Base-by-base conservation (phyloP, 805 yeast species). In the Lachancea fermentati region DNA sequence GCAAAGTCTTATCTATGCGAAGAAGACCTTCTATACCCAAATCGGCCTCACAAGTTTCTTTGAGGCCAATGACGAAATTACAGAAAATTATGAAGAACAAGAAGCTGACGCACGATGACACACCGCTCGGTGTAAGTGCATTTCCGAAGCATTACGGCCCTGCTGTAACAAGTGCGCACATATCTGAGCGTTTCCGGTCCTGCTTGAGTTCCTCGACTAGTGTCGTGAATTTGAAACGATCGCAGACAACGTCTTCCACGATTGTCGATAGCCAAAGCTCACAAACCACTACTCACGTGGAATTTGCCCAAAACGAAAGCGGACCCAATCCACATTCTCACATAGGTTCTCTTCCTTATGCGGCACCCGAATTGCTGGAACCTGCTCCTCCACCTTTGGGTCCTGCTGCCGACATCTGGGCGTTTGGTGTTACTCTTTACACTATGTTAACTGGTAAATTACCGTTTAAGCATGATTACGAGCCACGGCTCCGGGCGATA, bases 301-400 rank as follows among this genome's bases (percentile, higher is more conserved):
- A 24, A 12, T 24, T 24, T 24, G 50, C 45, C 7, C 50, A n/a
- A n/a, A n/a, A n/a, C n/a, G n/a, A n/a, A n/a, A n/a, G n/a, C n/a
- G n/a, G n/a, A n/a, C n/a, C 53, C 9, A 50, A 46, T 32, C 85
- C 85, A 1, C 83, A 79, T 55, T 65, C 77, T 16, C 82, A 81
- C 50, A 84, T 86, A 36, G 97, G 97, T 0, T 88, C 96, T 1
- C 67, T 89, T 24, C 96, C 97, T 0, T 89, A 87, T 58, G 95
- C 96, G 0, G 76, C 95, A 0, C 97, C 97, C 0, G 96, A 89
- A 57, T 68, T 87, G 13, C 28, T 45, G 30, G 65, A 68, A 30
- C 81, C 84, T 1, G 69, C 70, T 32, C 85, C 87, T 66, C 79
- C 53, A 67, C 80, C 44, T 41, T 62, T 52, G 54, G 81, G 82